A percentile compares a stretch with the other conserved stretches of the same genome.
These are phyloP conservation scores for Daldinia caldariorum DNA, from an alignment of 495 filamentous ascomycete species.

Conservation along the genomic window DNA sequence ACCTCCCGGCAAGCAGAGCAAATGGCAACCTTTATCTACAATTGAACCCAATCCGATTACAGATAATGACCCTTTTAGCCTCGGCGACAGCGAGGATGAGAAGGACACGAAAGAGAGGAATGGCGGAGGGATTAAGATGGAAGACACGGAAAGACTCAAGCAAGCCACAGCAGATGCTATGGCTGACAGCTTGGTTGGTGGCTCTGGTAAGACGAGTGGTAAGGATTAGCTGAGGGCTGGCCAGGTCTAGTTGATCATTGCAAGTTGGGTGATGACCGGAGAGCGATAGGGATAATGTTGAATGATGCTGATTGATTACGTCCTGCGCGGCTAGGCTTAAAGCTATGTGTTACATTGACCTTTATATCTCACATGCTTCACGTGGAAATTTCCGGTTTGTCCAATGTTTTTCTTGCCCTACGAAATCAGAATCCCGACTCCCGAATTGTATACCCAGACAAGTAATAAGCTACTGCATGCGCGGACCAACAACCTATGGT, in stretches of 20 bases:
- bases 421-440: not conserved
- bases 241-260: not conserved
- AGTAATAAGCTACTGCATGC: not conserved
- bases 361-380: not conserved
- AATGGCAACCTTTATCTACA: conserved; percentile 94
- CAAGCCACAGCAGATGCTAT: conserved; percentile 74
- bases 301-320: not conserved
- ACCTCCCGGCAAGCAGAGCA: conserved; percentile 73
- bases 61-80: conserved; percentile 94
- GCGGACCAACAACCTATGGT: not conserved
- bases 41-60: conserved; percentile 87
- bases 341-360: not conserved
- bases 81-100: conserved; percentile 96
- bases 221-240: conserved; percentile 28
- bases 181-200: conserved; percentile 60
- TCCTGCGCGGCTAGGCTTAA: not conserved
- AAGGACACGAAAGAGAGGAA: conserved; percentile 75
- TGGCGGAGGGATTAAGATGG: conserved; percentile 62
- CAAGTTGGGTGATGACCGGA: conserved; percentile 1
- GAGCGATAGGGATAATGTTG: conserved; percentile 7
- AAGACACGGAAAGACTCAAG: conserved; percentile 76
- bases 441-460: conserved; percentile 1
- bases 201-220: conserved; percentile 39
- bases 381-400: not conserved
- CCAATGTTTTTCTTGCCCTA: not conserved